These are phyloP conservation scores for Umbilicus rupestris DNA, from an alignment of 164 flowering plant genomes.

Conservation along the genomic window DNA sequence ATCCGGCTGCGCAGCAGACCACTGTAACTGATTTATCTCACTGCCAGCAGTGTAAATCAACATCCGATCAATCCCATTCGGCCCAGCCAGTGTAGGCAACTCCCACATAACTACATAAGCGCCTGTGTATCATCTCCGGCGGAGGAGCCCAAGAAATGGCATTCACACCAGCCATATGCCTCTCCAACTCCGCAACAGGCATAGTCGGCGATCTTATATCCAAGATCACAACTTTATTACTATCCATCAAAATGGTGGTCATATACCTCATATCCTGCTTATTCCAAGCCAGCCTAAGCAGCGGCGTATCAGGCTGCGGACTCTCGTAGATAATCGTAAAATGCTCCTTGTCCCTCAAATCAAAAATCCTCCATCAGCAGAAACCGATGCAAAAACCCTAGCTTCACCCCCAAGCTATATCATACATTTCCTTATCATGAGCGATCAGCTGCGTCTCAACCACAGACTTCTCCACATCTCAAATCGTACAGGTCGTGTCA, in stretches of 20 bases:
- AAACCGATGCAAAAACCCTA: conserved; percentile 88
- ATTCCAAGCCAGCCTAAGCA: conserved; percentile 86
- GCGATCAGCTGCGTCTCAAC: conserved; percentile 96
- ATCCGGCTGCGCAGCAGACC: conserved; percentile 71
- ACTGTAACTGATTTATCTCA: conserved; percentile 81
- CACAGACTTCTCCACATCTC: conserved; percentile 68
- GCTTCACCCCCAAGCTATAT: conserved; percentile 97
- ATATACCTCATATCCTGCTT: conserved; percentile 80
- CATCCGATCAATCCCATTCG: conserved; percentile 69
- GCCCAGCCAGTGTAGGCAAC: conserved; percentile 59
- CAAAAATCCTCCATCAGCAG: conserved; percentile 96
- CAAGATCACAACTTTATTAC: conserved; percentile 62
- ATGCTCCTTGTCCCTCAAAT: conserved; percentile 85
- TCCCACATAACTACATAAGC: conserved; percentile 89
- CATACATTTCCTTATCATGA: conserved; percentile 94
- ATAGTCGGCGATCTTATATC: conserved; percentile 64
- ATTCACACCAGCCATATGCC: conserved; percentile 68
- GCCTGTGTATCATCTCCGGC: conserved; percentile 84
- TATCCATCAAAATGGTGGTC: conserved; percentile 82
- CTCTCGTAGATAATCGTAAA: conserved; percentile 91
- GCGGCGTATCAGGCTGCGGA: conserved; percentile 72
- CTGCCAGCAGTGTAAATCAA: conserved; percentile 52
- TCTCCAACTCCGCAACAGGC: conserved; percentile 79
- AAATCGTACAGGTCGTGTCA: conserved; percentile 89
- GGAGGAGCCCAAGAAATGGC: conserved; percentile 87